Percentiles rank a stretch among this genome's conserved stretches.
phyloP scores from a whole-genome alignment of 306 rosid species.

The Quercus engelmannii region DNA sequence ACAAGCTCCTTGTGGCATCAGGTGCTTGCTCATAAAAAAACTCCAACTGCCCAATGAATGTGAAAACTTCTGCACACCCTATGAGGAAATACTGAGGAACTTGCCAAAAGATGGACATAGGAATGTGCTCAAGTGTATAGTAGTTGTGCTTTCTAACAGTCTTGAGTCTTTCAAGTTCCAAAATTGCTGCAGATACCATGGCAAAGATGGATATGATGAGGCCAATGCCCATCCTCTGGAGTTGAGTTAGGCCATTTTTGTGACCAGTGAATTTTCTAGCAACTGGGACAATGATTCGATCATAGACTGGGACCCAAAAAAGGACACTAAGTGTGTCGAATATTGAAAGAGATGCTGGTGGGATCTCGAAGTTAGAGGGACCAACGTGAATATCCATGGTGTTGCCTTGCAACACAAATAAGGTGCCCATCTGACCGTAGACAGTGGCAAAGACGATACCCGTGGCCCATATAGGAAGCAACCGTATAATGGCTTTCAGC shows the following conservation, averaged over 20 bases:
- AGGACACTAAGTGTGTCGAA: constrained; percentile 83
- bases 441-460: constrained; percentile 77
- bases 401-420: constrained; percentile 73
- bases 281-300: constrained; percentile 46
- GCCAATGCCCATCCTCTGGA: constrained; percentile 56
- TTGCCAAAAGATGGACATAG: constrained; percentile 55
- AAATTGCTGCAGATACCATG: constrained; percentile 37
- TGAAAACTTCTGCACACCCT: constrained; percentile 52
- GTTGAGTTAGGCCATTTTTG: constrained; percentile 43
- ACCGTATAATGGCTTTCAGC: constrained; percentile 63
- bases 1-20: constrained; percentile 50
- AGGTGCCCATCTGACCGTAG: constrained; percentile 70
- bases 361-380: constrained; percentile 47
- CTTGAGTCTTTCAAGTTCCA: constrained; percentile 40
- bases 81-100: constrained; percentile 53
- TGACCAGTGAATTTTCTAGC: constrained; percentile 46
- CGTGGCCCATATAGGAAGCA: constrained; percentile 93
- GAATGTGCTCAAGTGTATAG: constrained; percentile 26
- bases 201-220: constrained; percentile 46
- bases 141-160: constrained; percentile 29
- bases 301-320: constrained; percentile 87
- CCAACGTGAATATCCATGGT: constrained; percentile 54
- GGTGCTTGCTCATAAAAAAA: constrained; percentile 58
- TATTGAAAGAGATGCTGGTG: constrained; percentile 64
- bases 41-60: constrained; percentile 43